phyloP scores from a whole-genome alignment of 441 rosid species.

The Gossypium lobatum region DNA sequence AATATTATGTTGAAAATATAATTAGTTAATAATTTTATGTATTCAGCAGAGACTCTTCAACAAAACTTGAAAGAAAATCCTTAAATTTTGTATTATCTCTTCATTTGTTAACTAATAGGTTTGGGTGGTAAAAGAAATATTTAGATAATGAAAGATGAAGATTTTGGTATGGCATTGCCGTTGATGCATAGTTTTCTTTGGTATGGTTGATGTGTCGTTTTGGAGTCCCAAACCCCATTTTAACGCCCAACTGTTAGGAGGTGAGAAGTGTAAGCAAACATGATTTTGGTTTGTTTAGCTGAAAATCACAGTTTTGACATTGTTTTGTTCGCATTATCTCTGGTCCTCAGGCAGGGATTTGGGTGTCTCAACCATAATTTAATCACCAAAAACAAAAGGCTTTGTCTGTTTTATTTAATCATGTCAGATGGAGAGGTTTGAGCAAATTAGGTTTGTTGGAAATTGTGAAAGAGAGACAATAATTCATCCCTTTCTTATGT shows the following conservation, averaged over 20 bases:
- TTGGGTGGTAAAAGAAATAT: not conserved
- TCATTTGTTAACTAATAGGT: too few relatives aligned
- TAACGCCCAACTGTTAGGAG: slow-evolving; percentile 19
- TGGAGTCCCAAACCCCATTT: slow-evolving; percentile 29
- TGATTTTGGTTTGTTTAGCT: not conserved
- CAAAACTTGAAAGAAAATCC: not conserved
- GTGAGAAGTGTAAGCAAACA: slow-evolving; percentile 19
- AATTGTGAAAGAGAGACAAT: not conserved
- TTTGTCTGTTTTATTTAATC: not conserved
- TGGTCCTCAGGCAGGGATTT: not conserved
- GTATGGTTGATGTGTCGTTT: slow-evolving; percentile 34
- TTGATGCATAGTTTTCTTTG: not conserved
- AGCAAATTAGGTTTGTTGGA: slow-evolving; percentile 1
- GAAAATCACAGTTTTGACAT: not conserved
- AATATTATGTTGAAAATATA: too few relatives aligned
- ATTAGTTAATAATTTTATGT: too few relatives aligned
- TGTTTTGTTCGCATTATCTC: not conserved
- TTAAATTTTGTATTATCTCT: too few relatives aligned
- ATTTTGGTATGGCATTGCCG: slow-evolving; percentile 1
- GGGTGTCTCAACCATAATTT: not conserved
- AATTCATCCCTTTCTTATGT: not conserved
- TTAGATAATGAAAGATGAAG: not conserved
- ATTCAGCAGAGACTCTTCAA: not conserved
- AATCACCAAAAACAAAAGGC: not conserved
- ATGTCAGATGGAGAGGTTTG: not conserved